Evolutionary conservation across 495 filamentous ascomycete species (phyloP), one percentile per base, ranked within the genome.

Genomic region (Penicillium paxilli): DNA sequence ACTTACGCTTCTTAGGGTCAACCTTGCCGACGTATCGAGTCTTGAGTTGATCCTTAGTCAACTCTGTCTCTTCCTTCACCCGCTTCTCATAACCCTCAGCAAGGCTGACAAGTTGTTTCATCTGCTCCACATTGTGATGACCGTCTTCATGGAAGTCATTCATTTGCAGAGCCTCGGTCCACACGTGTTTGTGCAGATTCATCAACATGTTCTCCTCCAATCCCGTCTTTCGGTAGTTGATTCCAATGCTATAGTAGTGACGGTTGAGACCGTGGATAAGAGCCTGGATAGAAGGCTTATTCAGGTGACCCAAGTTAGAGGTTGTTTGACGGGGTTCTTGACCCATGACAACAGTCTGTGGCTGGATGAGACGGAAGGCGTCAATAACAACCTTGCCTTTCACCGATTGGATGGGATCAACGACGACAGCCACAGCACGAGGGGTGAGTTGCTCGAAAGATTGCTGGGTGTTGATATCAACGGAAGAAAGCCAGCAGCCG

Each of bases 341-440:
- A 20, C 95, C 95, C 70, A 98, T 88, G 82, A 98, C 96, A 54
- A 98, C 82, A n/a, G 91, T 90, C 73, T 98, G 94, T 33, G 95
- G 95, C 77, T 96, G 96, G 77, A 98, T 98, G 48, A 97, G 86
- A 46, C 94, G 93, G 85, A 98, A 98, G 26, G 94, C 94, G 69
- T 98, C 94, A 59, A 98, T 98, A 57, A 98, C 94, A 63, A 98
- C 94, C 69, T 98, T 98, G 70, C 94, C 94, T 75, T 98, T 98
- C 62, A 98, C 94, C 49, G 93, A 97, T 76, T 98, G 94, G 62
- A 98, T 98, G 35, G 94, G 94, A 61, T 98, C 94, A 55, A 98
- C 90, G 62, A 98, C 94, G 47, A 98, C 94, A 53, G 94, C 94
- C 54, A 98, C 94, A 45, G 94, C 91, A 66, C 94, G 89, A 35